These are phyloP conservation scores for Ustilago bromivora DNA, from an alignment of 1,284 basidiomycete species.

Conservation along the genomic window DNA sequence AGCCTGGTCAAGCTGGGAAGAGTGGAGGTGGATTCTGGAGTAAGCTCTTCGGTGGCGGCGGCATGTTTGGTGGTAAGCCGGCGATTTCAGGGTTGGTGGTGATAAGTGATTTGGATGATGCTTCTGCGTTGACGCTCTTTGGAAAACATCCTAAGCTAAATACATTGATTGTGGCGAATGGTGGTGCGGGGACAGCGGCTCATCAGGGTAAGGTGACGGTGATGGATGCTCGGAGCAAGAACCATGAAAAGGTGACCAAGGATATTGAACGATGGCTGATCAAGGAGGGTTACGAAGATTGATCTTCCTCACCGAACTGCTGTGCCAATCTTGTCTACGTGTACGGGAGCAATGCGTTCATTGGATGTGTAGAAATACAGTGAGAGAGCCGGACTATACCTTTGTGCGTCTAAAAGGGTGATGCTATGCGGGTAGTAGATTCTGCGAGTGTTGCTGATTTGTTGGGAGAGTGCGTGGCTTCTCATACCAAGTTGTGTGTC, in stretches of 20 bases:
- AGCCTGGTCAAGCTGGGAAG: slow-evolving; percentile 5
- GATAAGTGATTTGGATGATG: slow-evolving; percentile 34
- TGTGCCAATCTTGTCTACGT: background rate
- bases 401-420: background rate
- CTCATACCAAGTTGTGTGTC: slow-evolving; percentile 27
- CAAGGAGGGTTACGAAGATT: slow-evolving; percentile 43
- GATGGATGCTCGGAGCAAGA: slow-evolving; percentile 14
- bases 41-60: slow-evolving; percentile 39
- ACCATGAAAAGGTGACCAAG: slow-evolving; percentile 35
- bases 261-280: slow-evolving; percentile 51
- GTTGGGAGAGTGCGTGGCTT: slow-evolving; percentile 7
- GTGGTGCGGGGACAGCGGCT: slow-evolving; percentile 2
- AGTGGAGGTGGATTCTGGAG: slow-evolving; percentile 21
- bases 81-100: slow-evolving; percentile 42
- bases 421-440: background rate
- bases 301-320: background rate
- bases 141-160: slow-evolving; percentile 44
- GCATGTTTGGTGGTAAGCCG: slow-evolving; percentile 28
- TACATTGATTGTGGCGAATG: slow-evolving; percentile 38
- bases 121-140: slow-evolving; percentile 20
- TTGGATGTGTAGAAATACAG: slow-evolving; percentile 22
- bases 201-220: slow-evolving; percentile 33
- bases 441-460: background rate
- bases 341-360: background rate
- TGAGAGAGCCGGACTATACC: background rate